Evolutionary conservation across 2,329 filamentous ascomycete species (phyloP).

Genomic region (Geoglossum cookeanum): DNA sequence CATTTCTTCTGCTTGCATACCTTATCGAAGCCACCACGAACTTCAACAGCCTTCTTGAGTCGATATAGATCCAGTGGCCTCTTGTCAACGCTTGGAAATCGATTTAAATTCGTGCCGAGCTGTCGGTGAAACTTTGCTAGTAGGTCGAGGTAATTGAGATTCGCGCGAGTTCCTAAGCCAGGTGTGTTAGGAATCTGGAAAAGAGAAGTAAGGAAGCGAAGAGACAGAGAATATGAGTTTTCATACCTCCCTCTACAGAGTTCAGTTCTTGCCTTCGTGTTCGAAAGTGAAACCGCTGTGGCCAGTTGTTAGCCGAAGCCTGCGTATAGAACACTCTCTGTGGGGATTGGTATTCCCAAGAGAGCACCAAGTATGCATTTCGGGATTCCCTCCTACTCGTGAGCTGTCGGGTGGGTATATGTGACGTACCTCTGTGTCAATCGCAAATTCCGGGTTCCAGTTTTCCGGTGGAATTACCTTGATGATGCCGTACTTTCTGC

Average conservation of each 20-base stretch:
- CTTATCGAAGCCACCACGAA: conserved; percentile 82
- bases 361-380: background rate
- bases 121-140: conserved; percentile 94
- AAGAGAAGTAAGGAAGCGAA: background rate
- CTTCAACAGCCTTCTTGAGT: conserved; percentile 90
- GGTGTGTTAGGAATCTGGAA: background rate
- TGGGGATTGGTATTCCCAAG: background rate
- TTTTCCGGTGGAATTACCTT: conserved; percentile 86
- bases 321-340: background rate
- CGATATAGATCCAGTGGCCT: conserved; percentile 89
- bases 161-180: conserved; percentile 64
- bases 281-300: conserved; percentile 84
- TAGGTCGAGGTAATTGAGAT: conserved; percentile 88
- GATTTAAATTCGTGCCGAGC: conserved; percentile 81
- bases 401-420: background rate
- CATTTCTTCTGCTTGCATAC: conserved; percentile 98
- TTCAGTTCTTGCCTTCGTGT: conserved; percentile 94
- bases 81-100: conserved; percentile 93
- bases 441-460: conserved; percentile 90
- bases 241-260: conserved; percentile 87
- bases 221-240: background rate
- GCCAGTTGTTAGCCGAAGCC: conserved; percentile 7
- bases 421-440: conserved; percentile 73
- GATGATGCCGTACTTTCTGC: conserved; percentile 73
- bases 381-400: background rate